Base-by-base conservation (phyloP, 2,329 filamentous ascomycete genomes). In the Nemania sp. region DNA sequence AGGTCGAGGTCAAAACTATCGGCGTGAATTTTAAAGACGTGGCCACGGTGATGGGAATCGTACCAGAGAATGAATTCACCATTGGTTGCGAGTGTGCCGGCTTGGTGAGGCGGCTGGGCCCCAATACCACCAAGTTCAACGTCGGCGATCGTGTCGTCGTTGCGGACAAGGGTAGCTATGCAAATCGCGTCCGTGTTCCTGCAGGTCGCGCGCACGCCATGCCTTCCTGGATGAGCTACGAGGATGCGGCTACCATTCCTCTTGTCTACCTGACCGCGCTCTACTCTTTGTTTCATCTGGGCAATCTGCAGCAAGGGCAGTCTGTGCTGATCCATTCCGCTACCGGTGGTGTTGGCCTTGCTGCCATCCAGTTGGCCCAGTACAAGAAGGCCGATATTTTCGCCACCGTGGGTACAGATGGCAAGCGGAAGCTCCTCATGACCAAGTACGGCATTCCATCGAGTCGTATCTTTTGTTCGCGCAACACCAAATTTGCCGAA, bases 21-120 rank as follows among this genome's bases (percentile, higher is more conserved):
- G 74, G 72, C 11, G 48, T 76, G 3, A 75, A 75, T 40, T 73
- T 72, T 57, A 66, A 66, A 17, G 73, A 75, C 53, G 65, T 73
- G 0, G 61, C 71, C 1, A 64, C 62, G 3, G 64, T 66, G 0
- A 57, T 66, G 56, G 60, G 62, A 1, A 60, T 64, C 9, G 56
- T 66, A 0, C 59, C 62, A 1, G 57, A 63, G 19, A 31, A 66
- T 9, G 59, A 64, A 19, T 42, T 54, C 17, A 45, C 6, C 0
- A 5, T 62, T 2, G 62, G 62, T 3, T 51, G 55, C n/a, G 72
- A 73, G 48, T 48, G 52, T 7, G 39, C 49, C 3, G 61, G 59
- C 0, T 3, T 53, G 2, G 40, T 62, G 1, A 8, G 14, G 2
- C 34, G 61, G 2, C 28, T 61, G 2, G 42, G 26, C 1, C 15